Evolutionary conservation across 1,284 basidiomycete genomes (phyloP).

Genomic region (Melampsora americana): DNA sequence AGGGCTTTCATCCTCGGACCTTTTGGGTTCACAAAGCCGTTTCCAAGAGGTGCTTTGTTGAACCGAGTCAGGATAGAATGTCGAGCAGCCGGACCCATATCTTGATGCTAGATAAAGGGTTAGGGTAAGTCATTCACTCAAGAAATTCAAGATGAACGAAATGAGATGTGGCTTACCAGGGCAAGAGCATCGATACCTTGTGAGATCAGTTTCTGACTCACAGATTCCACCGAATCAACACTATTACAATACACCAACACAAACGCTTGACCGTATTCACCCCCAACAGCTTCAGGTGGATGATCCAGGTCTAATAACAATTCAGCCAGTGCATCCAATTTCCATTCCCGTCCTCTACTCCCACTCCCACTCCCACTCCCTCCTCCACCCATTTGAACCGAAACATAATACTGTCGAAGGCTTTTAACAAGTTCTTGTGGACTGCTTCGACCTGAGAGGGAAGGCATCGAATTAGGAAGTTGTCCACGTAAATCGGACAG

Average conservation of each 20-base stretch:
- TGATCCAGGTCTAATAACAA: constrained; percentile 15
- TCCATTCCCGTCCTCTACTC: not conserved
- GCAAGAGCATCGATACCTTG: constrained; percentile 16
- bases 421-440: no score
- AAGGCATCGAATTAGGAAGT: no score
- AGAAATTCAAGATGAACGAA: not conserved
- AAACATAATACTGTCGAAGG: no score
- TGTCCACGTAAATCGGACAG: no score
- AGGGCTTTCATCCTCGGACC: constrained; percentile 21
- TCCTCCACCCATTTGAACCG: no score
- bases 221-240: constrained; percentile 28
- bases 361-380: no score
- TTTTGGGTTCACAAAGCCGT: not conserved
- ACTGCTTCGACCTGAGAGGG: no score
- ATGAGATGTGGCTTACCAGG: constrained; percentile 2
- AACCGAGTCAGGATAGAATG: constrained; percentile 27
- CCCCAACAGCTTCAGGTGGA: not conserved
- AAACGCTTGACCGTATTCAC: not conserved
- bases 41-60: constrained; percentile 3
- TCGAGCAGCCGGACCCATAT: constrained; percentile 30
- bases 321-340: constrained; percentile 6
- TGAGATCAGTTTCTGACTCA: constrained; percentile 10
- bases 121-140: not conserved
- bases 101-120: constrained; percentile 12
- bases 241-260: constrained; percentile 36